Conservation (phyloP, 441 rosid genomes). For the Gossypium schwendimanii region DNA sequence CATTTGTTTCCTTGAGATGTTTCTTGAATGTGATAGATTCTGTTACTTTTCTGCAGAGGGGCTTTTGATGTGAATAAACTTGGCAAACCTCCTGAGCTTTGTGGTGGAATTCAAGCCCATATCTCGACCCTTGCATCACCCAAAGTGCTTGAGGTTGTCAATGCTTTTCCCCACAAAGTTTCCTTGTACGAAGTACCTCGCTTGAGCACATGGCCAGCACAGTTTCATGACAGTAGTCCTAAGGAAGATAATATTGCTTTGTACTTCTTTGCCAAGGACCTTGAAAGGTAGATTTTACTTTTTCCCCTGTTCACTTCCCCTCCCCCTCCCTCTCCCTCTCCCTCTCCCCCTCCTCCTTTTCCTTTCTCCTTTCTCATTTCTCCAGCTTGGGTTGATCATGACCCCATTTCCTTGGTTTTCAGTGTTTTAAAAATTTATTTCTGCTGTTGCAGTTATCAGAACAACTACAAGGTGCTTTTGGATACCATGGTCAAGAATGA, state of each 20-base stretch:
- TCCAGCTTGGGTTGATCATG: background rate
- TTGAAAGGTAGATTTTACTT: conserved; percentile 51
- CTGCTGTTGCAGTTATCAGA: conserved; percentile 62
- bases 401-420: background rate
- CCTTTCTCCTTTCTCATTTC: background rate
- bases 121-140: conserved; percentile 76
- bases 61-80: conserved; percentile 55
- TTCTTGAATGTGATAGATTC: conserved; percentile 7
- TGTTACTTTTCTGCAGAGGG: conserved; percentile 49
- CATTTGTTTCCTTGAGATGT: conserved; percentile 8
- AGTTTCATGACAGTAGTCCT: conserved; percentile 60
- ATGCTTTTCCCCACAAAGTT: conserved; percentile 52
- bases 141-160: conserved; percentile 73
- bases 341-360: background rate
- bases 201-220: conserved; percentile 72
- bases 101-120: conserved; percentile 86
- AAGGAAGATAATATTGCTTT: conserved; percentile 91
- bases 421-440: conserved; percentile 1
- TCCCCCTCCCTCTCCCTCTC: background rate
- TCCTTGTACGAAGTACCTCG: conserved; percentile 75
- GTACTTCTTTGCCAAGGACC: conserved; percentile 89
- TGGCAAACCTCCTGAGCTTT: conserved; percentile 39
- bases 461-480: conserved; percentile 63
- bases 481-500: conserved; percentile 78
- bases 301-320: background rate